Evolutionary conservation across 2,329 filamentous ascomycete genomes (phyloP).

Genomic region (Colletotrichum salicis): DNA sequence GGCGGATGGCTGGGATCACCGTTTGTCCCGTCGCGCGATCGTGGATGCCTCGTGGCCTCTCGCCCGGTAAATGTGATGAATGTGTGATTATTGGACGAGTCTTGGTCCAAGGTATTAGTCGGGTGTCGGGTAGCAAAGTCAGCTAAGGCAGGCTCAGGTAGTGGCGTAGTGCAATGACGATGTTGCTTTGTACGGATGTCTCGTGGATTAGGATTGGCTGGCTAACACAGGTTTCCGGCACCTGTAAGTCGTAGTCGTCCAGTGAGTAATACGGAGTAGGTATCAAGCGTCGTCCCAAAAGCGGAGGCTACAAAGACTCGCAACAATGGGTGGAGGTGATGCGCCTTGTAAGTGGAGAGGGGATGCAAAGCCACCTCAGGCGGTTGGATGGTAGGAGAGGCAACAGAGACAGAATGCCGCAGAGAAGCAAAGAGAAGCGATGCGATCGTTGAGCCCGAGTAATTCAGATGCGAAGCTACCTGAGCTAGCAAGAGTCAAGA

Average conservation of each 20-base stretch:
- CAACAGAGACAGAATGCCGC: neutral
- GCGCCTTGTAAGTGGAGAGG: conserved; percentile 8
- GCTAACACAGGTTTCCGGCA: neutral
- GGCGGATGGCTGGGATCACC: conserved; percentile 26
- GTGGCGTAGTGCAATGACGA: conserved; percentile 16
- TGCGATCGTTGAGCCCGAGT: neutral
- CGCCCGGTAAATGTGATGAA: conserved; percentile 21
- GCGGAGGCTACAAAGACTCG: conserved; percentile 17
- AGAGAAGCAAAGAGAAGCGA: neutral
- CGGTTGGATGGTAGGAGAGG: neutral
- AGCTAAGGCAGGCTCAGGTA: neutral
- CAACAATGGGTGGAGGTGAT: conserved; percentile 17
- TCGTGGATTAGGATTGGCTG: conserved; percentile 21
- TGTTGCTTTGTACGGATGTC: conserved; percentile 8
- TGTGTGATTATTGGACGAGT: neutral
- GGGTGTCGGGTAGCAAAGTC: conserved; percentile 26
- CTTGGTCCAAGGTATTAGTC: conserved; percentile 9
- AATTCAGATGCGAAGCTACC: conserved; percentile 7
- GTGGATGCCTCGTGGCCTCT: conserved; percentile 35
- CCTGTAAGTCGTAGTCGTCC: conserved; percentile 21
- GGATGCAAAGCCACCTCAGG: neutral
- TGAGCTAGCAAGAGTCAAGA: conserved; percentile 6
- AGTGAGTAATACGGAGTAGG: conserved; percentile 17
- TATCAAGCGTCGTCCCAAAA: neutral
- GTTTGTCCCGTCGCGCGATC: conserved; percentile 31